Base-by-base conservation (phyloP, 495 filamentous ascomycete genomes). In the Penicillium malachiteum region DNA sequence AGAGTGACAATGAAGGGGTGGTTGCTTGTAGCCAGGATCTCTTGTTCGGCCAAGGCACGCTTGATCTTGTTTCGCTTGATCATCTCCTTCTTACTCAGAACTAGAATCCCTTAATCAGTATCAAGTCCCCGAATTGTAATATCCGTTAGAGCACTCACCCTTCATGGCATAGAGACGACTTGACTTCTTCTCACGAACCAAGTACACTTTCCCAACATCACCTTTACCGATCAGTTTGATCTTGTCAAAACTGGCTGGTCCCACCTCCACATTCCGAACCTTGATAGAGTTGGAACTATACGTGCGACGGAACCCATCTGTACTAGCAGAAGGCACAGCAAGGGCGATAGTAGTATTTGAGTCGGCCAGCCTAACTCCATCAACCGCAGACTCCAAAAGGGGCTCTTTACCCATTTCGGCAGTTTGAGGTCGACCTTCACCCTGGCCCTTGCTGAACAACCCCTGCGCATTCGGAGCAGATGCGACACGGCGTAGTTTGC, bases 41-140 rank as follows among this genome's bases (percentile, higher is more conserved):
- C 94, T 72, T 98, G 94, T 71, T 98, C 94, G 26, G 94, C 94
- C 68, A 98, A 77, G 44, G 94, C 94, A 60, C 94, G 86, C 80
- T 98, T 98, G 79, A 98, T 98, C 82, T 98, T 98, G 75, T 98
- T 98, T 33, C 94, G 87, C 79, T 98, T 98, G 77, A 98, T 98
- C 94, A 98, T 98, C 77, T 98, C 94, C 80, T 97, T 96, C 76
- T 98, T 98, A 81, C 92, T 97, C 75, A 98, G 63, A 9, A 98
- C 94, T 98, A 67, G 6, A 17, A 11, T 33, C 30, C 21, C 21
- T 26, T 4, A 50, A 16, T 68, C n/a, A 66, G 55, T 33, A 54
- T 42, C 26, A 17, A 18, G n/a, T 21, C 14, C 9, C 3, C 8
- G 37, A 3, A 43, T n/a, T 1, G 3, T 16, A 35, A 41, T 41